These are phyloP conservation scores for Dictyostelium discoideum DNA, from an alignment of 78 protist genomes.

Conservation along the genomic window DNA sequence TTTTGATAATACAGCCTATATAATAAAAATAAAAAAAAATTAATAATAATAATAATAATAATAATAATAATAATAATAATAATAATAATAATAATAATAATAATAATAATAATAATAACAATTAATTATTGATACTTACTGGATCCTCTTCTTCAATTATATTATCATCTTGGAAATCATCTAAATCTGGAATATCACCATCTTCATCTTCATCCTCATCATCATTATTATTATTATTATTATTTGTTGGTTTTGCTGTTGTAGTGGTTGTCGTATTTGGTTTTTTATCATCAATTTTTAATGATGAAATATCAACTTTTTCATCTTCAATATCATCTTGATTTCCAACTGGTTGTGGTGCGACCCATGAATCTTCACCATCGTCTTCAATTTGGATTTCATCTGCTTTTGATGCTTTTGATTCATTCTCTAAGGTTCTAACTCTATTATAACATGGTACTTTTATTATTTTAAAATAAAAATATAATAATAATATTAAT, in stretches of 20 bases:
- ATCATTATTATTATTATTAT: conserved; percentile 75
- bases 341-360: conserved; percentile 7
- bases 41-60: too few species aligned
- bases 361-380: conserved; percentile 68
- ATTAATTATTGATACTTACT: conserved; percentile 19
- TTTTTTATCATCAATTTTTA: conserved; percentile 28
- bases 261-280: conserved; percentile 49
- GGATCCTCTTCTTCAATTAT: conserved; percentile 82
- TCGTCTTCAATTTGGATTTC: conserved; percentile 50
- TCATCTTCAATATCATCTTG: conserved; percentile 36
- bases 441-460: conserved; percentile 77
- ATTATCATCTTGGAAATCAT: conserved; percentile 85
- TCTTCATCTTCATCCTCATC: conserved; percentile 83
- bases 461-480: neutral
- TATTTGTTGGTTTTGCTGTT: neutral
- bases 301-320: conserved; percentile 16
- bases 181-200: conserved; percentile 91
- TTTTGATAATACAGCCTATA: conserved; percentile 28
- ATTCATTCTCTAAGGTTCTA: conserved; percentile 64
- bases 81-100: too few species aligned
- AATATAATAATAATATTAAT: neutral
- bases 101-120: too few species aligned
- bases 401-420: conserved; percentile 40
- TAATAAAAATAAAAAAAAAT: neutral
- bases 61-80: too few species aligned